Conservation (phyloP, 768 basidiomycete species). For the Brasilioporus rufonigricans region DNA sequence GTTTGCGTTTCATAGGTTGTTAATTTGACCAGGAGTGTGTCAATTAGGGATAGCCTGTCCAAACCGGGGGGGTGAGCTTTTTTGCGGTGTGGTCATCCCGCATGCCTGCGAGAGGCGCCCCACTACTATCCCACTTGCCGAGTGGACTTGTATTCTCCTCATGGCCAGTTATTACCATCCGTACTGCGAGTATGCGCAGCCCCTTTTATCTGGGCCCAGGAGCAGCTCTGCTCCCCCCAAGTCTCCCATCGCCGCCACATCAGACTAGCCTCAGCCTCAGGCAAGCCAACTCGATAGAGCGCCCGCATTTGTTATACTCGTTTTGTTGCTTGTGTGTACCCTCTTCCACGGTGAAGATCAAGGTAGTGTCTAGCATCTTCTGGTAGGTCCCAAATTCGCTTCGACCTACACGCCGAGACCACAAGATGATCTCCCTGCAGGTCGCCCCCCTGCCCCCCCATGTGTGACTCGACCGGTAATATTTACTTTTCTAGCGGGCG, state of each 20-base stretch:
- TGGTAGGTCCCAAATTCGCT: conserved; percentile 19
- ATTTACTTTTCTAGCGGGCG: conserved; percentile 14
- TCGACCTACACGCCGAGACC: conserved; percentile 6
- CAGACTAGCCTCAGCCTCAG: conserved; percentile 1
- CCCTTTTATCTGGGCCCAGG: conserved; percentile 29
- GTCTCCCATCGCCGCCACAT: conserved; percentile 4
- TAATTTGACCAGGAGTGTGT: conserved; percentile 29
- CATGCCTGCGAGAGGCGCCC: conserved; percentile 21
- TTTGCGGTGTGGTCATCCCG: conserved; percentile 24
- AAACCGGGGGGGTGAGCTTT: conserved; percentile 26
- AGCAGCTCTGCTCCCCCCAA: conserved; percentile 5
- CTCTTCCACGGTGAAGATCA: conserved; percentile 33
- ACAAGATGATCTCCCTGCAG: conserved; percentile 26
- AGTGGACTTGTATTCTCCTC: conserved; percentile 22
- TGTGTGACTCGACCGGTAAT: conserved; percentile 20
- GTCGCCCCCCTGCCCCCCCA: conserved; percentile 6
- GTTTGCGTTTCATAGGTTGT: conserved; percentile 28
- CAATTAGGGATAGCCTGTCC: conserved; percentile 27
- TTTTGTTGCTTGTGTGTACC: conserved; percentile 12
- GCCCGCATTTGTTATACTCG: conserved; percentile 5
- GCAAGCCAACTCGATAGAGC: conserved; percentile 1
- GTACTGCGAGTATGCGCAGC: conserved; percentile 23
- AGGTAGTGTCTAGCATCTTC: conserved; percentile 10
- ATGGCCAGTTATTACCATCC: conserved; percentile 25
- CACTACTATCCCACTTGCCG: conserved; percentile 16